These are phyloP conservation scores for Calycina marina DNA, from an alignment of 2,329 filamentous ascomycete species.

Conservation along the genomic window DNA sequence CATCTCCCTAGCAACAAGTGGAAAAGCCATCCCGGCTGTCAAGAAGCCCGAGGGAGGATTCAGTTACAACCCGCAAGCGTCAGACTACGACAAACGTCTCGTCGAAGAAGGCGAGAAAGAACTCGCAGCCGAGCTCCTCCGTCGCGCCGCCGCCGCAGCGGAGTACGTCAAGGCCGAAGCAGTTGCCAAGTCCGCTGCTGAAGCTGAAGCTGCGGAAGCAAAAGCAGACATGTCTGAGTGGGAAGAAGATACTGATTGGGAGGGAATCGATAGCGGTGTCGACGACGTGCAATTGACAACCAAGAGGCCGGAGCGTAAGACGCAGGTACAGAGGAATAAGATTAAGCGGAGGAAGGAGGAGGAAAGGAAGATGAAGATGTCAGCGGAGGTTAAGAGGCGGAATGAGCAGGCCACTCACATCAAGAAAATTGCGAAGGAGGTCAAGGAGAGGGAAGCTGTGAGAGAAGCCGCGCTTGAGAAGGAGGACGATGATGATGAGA, in stretches of 20 bases:
- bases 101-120: constrained; percentile 64
- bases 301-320: constrained; percentile 76
- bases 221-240: constrained; percentile 51
- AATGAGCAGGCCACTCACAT: constrained; percentile 58
- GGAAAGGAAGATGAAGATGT: constrained; percentile 62
- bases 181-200: constrained; percentile 52
- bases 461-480: constrained; percentile 30
- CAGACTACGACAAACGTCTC: constrained; percentile 70
- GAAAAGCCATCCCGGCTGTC: constrained; percentile 67
- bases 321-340: constrained; percentile 72
- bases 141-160: constrained; percentile 50
- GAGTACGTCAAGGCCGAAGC: constrained; percentile 55
- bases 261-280: constrained; percentile 70
- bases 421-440: constrained; percentile 52
- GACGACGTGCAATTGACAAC: constrained; percentile 49
- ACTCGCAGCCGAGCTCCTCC: constrained; percentile 62
- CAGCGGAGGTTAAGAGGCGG: constrained; percentile 58
- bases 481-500: constrained; percentile 33
- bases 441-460: constrained; percentile 41
- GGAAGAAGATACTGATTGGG: constrained; percentile 87
- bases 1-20: constrained; percentile 68
- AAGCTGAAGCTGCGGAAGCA: constrained; percentile 59
- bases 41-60: constrained; percentile 65
- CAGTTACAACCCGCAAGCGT: constrained; percentile 84
- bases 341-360: constrained; percentile 79